phyloP scores from a whole-genome alignment of 345 rosid species.

The Acer yangbiense region DNA sequence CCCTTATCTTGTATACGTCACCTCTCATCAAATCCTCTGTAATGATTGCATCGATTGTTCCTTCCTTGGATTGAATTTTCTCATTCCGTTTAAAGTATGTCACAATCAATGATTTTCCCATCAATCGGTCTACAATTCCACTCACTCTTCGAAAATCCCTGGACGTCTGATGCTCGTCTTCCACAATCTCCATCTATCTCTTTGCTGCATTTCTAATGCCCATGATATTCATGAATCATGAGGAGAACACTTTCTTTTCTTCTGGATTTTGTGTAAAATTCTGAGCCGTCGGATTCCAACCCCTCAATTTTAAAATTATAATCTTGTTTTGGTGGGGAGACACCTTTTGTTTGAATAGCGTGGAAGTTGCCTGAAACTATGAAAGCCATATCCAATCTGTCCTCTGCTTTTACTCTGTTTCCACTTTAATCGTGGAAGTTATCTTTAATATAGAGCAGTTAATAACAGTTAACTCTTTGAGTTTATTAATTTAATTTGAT shows the following conservation, averaged over 20 bases:
- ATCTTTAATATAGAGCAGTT: background rate
- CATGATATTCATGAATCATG: no score
- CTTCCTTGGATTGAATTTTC: slow-evolving; percentile 10
- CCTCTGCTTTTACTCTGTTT: slow-evolving; percentile 4
- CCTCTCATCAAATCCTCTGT: background rate
- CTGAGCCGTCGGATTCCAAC: background rate
- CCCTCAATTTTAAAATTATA: background rate
- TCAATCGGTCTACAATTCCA: background rate
- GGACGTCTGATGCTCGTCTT: slow-evolving; percentile 5
- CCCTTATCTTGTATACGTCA: background rate
- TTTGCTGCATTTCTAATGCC: background rate
- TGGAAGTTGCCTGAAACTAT: background rate
- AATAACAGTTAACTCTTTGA: background rate
- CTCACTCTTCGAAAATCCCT: background rate
- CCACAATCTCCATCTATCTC: background rate
- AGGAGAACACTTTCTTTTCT: no score
- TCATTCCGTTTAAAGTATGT: background rate
- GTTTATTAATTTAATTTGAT: background rate
- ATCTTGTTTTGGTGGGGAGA: background rate
- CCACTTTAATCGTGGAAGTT: background rate
- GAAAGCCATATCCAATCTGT: slow-evolving; percentile 1
- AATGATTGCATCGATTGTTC: background rate
- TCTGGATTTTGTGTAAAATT: background rate
- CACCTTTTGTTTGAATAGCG: background rate
- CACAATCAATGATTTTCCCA: background rate